Base-by-base conservation (phyloP, 2,329 filamentous ascomycete genomes). In the Venturia oleaginea region DNA sequence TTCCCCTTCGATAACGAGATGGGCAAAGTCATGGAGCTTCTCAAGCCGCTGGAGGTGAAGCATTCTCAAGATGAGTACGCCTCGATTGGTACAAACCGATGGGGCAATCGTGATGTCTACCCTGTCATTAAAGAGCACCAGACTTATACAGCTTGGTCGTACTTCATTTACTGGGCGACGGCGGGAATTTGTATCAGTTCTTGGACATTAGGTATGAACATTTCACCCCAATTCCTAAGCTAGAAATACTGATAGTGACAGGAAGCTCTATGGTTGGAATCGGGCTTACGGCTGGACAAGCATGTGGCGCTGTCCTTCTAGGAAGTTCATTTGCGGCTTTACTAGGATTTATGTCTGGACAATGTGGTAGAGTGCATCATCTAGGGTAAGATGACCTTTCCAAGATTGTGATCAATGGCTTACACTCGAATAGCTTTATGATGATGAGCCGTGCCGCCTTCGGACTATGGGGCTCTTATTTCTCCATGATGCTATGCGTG, bases 381-480 rank as follows among this genome's bases (percentile, higher is more conserved):
- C 66, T 70, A 27, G 68, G 43, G 43, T 46, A 22, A 4, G 43
- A 11, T 2, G 22, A 46, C 7, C 22, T 22, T 7, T 11, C 7
- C 5, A 46, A n/a, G 19, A 46, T n/a, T 3, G 3, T 4, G 43
- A 22, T 4, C 11, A 46, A 6, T 4, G 43, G 43, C 43, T 46
- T 6, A 46, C 3, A 3, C 7, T 46, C 19, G 43, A 24, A n/a
- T n/a, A 46, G 68, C 22, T 70, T 66, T 63, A 63, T 64, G 15
- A 70, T 69, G 67, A 62, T 69, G 37, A 63, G 63, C 5, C 63
- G 69, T 43, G 64, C 68, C 10, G 61, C 66, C 13, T 70, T 68
- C 51, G 69, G 69, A 1, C 60, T 70, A 7, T 70, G 66, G 57
- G 69, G 68, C 19, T 63, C 62, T 4, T 69, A 68, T 40, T 69